Percentiles rank a stretch among this genome's conserved stretches.
Evolutionary conservation across 73 alveolate genomes (phyloP).

Genomic region (Tetrahymena thermophila): DNA sequence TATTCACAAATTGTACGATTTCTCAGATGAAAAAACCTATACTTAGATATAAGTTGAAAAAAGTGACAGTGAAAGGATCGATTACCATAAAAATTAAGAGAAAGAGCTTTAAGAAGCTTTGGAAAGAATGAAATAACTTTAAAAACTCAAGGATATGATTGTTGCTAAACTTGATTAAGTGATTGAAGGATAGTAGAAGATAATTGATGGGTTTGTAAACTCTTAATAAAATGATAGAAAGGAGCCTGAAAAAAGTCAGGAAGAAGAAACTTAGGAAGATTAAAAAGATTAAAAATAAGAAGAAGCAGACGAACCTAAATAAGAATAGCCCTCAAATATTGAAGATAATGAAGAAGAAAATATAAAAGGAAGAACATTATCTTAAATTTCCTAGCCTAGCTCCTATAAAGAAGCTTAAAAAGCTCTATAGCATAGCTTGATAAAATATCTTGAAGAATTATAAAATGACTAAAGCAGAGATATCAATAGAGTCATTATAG

Average conservation of each 20-base stretch:
- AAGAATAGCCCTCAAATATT: too few species aligned
- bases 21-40: background rate
- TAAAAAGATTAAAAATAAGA: background rate
- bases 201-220: background rate
- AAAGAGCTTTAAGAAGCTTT: background rate
- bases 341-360: background rate
- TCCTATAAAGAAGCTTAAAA: background rate
- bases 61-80: background rate
- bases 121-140: background rate
- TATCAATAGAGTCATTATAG: background rate
- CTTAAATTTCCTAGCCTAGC: background rate
- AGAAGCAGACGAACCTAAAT: background rate
- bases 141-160: background rate
- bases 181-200: background rate
- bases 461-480: background rate
- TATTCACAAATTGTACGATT: background rate
- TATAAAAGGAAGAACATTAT: background rate
- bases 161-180: background rate
- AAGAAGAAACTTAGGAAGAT: background rate
- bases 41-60: background rate
- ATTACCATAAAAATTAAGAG: background rate
- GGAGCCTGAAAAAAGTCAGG: background rate
- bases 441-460: background rate
- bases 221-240: background rate
- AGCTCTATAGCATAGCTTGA: background rate